phyloP scores from a whole-genome alignment of 192 early-diverging fungal genomes.

The Entomortierella chlamydospora region DNA sequence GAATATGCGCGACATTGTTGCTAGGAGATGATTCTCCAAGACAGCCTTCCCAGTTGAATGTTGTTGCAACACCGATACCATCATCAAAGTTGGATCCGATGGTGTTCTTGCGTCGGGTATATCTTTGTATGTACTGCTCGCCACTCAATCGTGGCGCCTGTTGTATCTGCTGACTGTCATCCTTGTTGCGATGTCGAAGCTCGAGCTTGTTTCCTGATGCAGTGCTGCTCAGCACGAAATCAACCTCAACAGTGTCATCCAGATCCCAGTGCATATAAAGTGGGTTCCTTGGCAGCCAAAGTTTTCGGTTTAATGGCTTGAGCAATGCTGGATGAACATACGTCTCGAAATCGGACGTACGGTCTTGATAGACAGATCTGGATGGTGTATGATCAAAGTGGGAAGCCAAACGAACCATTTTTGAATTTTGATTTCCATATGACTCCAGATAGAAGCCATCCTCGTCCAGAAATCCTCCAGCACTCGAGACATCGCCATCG shows the following conservation, averaged over 20 bases:
- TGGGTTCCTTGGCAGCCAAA: constrained; percentile 58
- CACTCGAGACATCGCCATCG: neutral
- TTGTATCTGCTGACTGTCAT: neutral
- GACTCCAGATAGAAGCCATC: constrained; percentile 37
- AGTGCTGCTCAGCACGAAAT: constrained; percentile 46
- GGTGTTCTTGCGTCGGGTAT: constrained; percentile 10
- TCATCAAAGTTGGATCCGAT: constrained; percentile 30
- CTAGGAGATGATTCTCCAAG: constrained; percentile 5
- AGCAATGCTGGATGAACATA: constrained; percentile 60
- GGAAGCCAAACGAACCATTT: constrained; percentile 13
- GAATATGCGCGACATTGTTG: neutral
- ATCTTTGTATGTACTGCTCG: neutral
- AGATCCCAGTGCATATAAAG: constrained; percentile 51
- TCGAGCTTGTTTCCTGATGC: constrained; percentile 13
- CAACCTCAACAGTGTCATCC: constrained; percentile 56
- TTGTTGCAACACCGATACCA: constrained; percentile 10
- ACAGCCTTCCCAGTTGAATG: constrained; percentile 34
- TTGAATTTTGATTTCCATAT: constrained; percentile 7
- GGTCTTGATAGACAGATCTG: constrained; percentile 47
- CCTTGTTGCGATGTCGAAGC: constrained; percentile 22
- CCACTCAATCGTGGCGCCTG: constrained; percentile 4
- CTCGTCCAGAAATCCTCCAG: constrained; percentile 24
- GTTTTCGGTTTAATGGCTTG: constrained; percentile 54
- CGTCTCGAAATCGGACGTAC: constrained; percentile 56
- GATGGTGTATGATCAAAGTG: constrained; percentile 39